phyloP scores from a whole-genome alignment of 345 rosid genomes.

The Linum trigynum region DNA sequence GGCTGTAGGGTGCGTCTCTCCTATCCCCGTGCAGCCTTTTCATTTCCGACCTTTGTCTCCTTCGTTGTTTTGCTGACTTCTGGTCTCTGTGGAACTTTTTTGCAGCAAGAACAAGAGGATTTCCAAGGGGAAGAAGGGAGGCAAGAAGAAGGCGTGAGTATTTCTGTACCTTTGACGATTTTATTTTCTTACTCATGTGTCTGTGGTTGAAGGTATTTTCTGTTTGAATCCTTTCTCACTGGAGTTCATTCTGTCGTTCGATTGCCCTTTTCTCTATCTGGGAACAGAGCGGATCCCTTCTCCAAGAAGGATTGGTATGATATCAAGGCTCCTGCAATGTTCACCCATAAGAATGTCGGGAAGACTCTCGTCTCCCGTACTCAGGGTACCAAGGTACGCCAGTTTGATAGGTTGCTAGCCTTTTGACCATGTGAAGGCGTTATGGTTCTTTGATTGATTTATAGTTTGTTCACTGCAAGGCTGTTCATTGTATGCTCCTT shows the following conservation, averaged over 20 bases:
- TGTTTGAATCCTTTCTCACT: neutral
- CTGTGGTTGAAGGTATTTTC: no score
- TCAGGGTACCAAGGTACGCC: conserved; percentile 87
- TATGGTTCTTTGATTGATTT: neutral
- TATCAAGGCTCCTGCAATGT: conserved; percentile 82
- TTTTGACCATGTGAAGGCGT: no score
- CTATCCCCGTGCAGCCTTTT: neutral
- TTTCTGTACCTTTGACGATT: neutral
- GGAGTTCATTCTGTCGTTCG: neutral
- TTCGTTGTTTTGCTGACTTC: neutral
- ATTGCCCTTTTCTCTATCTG: neutral
- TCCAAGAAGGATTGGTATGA: conserved; percentile 98
- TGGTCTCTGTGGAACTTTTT: neutral
- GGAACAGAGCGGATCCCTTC: conserved; percentile 68
- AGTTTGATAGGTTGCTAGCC: neutral
- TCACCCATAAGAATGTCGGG: conserved; percentile 57
- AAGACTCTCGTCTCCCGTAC: conserved; percentile 88
- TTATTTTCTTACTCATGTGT: neutral
- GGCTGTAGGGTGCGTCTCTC: conserved; percentile 31
- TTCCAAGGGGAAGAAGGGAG: conserved; percentile 51
- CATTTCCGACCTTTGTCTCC: neutral
- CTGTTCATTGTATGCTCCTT: neutral
- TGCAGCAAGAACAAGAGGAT: conserved; percentile 46
- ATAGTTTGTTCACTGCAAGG: neutral
- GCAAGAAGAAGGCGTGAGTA: conserved; percentile 51